Base-by-base conservation (phyloP, 768 basidiomycete species). In the Cystobasidium ongulense region DNA sequence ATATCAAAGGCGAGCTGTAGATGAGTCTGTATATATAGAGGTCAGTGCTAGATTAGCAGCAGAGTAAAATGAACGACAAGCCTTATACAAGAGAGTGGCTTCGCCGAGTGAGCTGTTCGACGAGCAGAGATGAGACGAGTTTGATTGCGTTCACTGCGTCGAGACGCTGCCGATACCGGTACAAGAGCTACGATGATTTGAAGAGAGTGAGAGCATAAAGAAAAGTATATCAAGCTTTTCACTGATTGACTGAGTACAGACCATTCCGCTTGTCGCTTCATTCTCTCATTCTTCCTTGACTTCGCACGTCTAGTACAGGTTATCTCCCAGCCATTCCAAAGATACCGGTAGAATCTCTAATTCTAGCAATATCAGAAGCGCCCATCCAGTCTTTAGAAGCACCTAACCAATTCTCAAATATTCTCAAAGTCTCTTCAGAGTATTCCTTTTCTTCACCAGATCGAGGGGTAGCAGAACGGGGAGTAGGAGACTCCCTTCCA, bases 341-440 rank as follows among this genome's bases (percentile, higher is more conserved):
- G 29, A 95, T 85, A 3, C 92, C 92, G 21, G 92, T 89, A 25
- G 85, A 84, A 80, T 97, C 95, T 61, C 95, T 86, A 78, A 97
- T 92, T 84, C 86, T 90, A 17, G 95, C 95, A 72, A 96, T 91
- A 80, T 97, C 91, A 74, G 84, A 87, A 0, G 91, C 87, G 21
- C 87, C 90, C 78, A 99, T 84, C 31, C 85, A 85, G 7, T 87
- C 88, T 80, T 94, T 94, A 80, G 87, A 88, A 0, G 88, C 89
- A 23, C 87, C 83, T 76, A 98, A 85, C 82, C 92, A 95, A 70
- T 88, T 87, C 81, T 97, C 94, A 82, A 91, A 97, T 76, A 94
- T 92, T 41, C 83, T 81, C 31, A 86, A 85, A 38, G 84, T 85
- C 27, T 83, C 76, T 88, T 90, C 72, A 8, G 71, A 39, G 5